Evolutionary conservation across 2,329 filamentous ascomycete genomes (phyloP).

Genomic region (Metarhizium sp.): DNA sequence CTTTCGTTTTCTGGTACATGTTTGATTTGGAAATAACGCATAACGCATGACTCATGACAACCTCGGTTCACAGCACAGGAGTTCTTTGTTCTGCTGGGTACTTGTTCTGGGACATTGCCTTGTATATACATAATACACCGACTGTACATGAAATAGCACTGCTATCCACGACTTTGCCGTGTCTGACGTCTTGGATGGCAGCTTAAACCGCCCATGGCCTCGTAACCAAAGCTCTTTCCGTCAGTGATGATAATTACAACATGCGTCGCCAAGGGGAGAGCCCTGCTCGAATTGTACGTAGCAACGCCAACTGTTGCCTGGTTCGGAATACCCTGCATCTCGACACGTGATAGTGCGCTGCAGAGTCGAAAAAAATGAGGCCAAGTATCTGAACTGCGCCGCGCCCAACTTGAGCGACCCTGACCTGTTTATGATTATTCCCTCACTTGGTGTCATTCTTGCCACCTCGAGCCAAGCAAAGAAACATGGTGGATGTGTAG

Average conservation of each 20-base stretch:
- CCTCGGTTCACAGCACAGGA: no score
- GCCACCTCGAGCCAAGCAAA: neutral
- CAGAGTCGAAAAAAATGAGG: neutral
- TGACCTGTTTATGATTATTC: neutral
- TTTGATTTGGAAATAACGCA: neutral
- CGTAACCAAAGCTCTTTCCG: neutral
- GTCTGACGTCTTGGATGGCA: neutral
- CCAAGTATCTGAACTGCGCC: neutral
- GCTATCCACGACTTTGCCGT: no score
- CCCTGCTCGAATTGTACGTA: neutral
- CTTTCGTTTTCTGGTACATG: neutral
- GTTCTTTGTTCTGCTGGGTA: no score
- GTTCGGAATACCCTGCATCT: neutral
- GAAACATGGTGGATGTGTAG: no score
- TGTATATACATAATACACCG: no score
- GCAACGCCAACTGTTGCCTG: neutral
- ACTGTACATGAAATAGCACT: no score
- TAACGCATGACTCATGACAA: neutral
- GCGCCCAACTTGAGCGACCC: neutral
- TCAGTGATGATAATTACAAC: neutral
- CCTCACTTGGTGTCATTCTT: neutral
- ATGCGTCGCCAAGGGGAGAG: neutral
- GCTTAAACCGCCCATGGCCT: neutral
- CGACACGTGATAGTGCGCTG: neutral
- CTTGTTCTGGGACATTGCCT: no score